Evolutionary conservation across 179 eudicot species (phyloP).

Genomic region (Silene noctiflora): DNA sequence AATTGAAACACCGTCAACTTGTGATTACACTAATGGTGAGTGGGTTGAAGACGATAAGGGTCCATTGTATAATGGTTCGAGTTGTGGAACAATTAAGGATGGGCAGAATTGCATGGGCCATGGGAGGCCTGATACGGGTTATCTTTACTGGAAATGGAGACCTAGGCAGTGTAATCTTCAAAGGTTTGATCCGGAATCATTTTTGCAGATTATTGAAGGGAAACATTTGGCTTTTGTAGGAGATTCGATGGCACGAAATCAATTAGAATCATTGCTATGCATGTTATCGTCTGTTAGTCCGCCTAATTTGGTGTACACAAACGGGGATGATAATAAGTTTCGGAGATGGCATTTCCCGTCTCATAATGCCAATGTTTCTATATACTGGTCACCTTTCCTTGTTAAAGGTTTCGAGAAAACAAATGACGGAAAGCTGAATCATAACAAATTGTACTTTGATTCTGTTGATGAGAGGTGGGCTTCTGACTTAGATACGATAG

Average conservation of each 20-base stretch:
- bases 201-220: constrained; percentile 46
- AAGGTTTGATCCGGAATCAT: constrained; percentile 62
- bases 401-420: constrained; percentile 77
- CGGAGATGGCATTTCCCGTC: constrained; percentile 76
- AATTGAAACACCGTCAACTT: constrained; percentile 25
- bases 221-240: constrained; percentile 92
- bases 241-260: constrained; percentile 93
- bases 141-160: constrained; percentile 68
- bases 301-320: constrained; percentile 47
- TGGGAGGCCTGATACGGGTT: constrained; percentile 70
- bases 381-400: constrained; percentile 95
- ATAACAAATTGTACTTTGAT: constrained; percentile 60
- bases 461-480: constrained; percentile 73
- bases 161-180: constrained; percentile 59
- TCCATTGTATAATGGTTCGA: constrained; percentile 67
- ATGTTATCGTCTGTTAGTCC: constrained; percentile 53
- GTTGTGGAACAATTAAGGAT: constrained; percentile 60
- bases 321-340: constrained; percentile 71
- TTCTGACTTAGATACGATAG: constrained; percentile 52
- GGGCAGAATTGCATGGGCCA: constrained; percentile 79
- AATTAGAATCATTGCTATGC: constrained; percentile 77
- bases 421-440: constrained; percentile 28
- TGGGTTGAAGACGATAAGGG: constrained; percentile 55
- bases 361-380: constrained; percentile 53
- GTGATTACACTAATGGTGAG: constrained; percentile 65